These are phyloP conservation scores for Hanseniaspora mollemarum DNA, from an alignment of 805 yeast genomes.

Conservation along the genomic window DNA sequence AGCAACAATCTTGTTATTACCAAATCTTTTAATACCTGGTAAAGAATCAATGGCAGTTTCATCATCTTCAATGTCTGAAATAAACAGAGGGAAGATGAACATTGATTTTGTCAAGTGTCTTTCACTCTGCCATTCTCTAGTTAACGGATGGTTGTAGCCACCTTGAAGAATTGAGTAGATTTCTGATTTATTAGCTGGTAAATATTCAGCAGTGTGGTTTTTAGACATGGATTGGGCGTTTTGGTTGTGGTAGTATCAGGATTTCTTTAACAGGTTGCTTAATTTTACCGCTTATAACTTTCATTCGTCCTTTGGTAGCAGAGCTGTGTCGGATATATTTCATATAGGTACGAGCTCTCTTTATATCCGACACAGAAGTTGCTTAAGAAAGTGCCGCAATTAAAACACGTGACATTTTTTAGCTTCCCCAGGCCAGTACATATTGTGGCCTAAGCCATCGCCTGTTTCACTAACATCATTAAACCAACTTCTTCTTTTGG, in stretches of 20 bases:
- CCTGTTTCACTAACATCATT: too few relatives aligned
- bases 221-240: not conserved
- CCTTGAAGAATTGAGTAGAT: conserved; percentile 78
- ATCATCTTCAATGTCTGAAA: conserved; percentile 71
- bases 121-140: conserved; percentile 85
- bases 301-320: too few relatives aligned
- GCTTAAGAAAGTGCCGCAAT: too few relatives aligned
- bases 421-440: too few relatives aligned
- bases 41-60: conserved; percentile 61
- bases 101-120: conserved; percentile 72
- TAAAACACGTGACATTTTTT: too few relatives aligned
- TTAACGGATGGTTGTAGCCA: conserved; percentile 82
- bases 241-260: not conserved
- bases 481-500: too few relatives aligned
- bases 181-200: conserved; percentile 45
- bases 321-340: too few relatives aligned
- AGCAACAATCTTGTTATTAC: conserved; percentile 64
- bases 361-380: too few relatives aligned
- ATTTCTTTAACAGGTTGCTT: too few relatives aligned
- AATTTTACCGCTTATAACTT: too few relatives aligned
- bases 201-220: conserved; percentile 64
- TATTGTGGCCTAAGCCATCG: too few relatives aligned
- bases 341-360: too few relatives aligned
- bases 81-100: conserved; percentile 87
- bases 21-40: conserved; percentile 82